These are phyloP conservation scores for Globisporangium emineosum DNA, from an alignment of 352 stramenopile genomes.

Conservation along the genomic window DNA sequence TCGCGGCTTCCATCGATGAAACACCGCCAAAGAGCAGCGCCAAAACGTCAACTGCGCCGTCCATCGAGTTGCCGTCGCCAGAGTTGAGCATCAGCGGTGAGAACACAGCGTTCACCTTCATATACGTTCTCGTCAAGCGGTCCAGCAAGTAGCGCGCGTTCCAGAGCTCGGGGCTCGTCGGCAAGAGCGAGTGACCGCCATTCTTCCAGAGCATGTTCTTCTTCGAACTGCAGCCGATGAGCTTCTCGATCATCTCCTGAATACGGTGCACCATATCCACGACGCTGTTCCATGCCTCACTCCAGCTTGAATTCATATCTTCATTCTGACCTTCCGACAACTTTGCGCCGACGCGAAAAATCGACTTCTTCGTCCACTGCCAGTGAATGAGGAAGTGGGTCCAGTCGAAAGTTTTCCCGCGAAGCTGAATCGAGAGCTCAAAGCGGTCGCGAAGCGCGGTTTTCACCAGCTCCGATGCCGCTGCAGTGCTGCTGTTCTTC, in stretches of 20 bases:
- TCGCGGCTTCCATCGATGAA: slow-evolving; percentile 70
- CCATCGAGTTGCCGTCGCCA: slow-evolving; percentile 18
- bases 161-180: slow-evolving; percentile 58
- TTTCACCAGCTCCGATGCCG: slow-evolving; percentile 30
- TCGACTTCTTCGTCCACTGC: slow-evolving; percentile 71
- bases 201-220: slow-evolving; percentile 93
- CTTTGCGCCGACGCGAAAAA: slow-evolving; percentile 28
- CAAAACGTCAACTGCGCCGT: slow-evolving; percentile 63
- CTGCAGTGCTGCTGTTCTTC: not conserved
- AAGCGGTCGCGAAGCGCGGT: slow-evolving; percentile 54
- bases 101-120: slow-evolving; percentile 37
- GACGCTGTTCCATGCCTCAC: slow-evolving; percentile 37
- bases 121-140: slow-evolving; percentile 58
- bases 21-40: slow-evolving; percentile 74
- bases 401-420: slow-evolving; percentile 55
- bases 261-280: slow-evolving; percentile 73
- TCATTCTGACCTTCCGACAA: not conserved
- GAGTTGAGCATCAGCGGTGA: slow-evolving; percentile 22
- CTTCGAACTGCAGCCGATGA: slow-evolving; percentile 57
- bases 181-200: slow-evolving; percentile 82
- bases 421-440: slow-evolving; percentile 78
- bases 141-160: slow-evolving; percentile 68
- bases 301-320: slow-evolving; percentile 14
- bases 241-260: slow-evolving; percentile 61
- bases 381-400: slow-evolving; percentile 83